These are phyloP conservation scores for Corylus heterophylla DNA, from an alignment of 306 rosid genomes.

Conservation along the genomic window DNA sequence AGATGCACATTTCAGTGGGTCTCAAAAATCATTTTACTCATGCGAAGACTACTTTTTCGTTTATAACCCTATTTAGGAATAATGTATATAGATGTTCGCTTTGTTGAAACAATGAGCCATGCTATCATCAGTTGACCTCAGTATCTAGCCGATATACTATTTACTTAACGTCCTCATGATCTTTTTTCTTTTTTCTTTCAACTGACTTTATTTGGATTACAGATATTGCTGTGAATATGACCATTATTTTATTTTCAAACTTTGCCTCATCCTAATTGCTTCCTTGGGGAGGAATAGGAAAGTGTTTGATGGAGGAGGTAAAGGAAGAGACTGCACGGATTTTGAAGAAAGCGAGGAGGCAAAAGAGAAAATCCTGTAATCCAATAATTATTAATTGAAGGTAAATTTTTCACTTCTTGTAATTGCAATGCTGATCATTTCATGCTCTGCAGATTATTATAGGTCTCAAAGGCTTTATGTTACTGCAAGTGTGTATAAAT, in stretches of 20 bases:
- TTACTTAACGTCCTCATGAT: not conserved
- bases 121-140: not conserved
- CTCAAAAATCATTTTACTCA: not conserved
- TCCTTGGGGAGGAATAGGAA: constrained; percentile 29
- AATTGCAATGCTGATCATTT: not conserved
- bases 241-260: constrained; percentile 19
- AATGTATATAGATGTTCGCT: constrained; percentile 3
- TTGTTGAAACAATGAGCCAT: constrained; percentile 8
- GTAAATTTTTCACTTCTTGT: not conserved
- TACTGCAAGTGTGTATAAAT: too few species aligned
- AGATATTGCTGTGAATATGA: not conserved
- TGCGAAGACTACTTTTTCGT: not conserved
- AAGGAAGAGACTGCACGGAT: constrained; percentile 73
- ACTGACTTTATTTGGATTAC: not conserved
- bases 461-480: not conserved
- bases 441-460: constrained; percentile 13
- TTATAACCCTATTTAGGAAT: not conserved
- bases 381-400: constrained; percentile 20
- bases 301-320: constrained; percentile 37
- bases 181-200: not conserved
- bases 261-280: constrained; percentile 22
- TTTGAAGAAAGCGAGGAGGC: constrained; percentile 81
- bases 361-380: constrained; percentile 67
- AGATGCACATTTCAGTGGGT: constrained; percentile 3
- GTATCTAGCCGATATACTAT: not conserved